Evolutionary conservation across 2,329 filamentous ascomycete species (phyloP), one percentile per base, ranked within the genome.

Genomic region (Trichoderma asperellum): DNA sequence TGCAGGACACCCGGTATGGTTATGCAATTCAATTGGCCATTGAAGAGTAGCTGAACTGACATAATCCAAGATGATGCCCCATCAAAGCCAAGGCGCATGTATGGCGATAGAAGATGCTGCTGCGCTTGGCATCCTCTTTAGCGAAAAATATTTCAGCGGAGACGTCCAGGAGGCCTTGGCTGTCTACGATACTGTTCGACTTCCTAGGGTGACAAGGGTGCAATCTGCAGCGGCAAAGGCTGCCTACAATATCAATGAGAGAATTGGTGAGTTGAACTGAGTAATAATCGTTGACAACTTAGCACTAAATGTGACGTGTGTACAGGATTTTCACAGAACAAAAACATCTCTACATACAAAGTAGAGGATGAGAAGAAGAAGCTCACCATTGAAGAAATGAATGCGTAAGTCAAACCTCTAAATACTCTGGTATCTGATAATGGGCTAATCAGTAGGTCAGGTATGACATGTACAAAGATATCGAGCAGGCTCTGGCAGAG

Each of bases 341-440:
- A 84, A 34, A 73, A 83, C 49, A 84, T 80, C 16, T 76, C 83
- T 0, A 84, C 83, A 0, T 91, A 91, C 78, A 88, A 87, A 74
- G 89, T 91, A 0, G 84, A 87, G 71, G 85, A 90, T 63, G 84
- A 88, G 73, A 85, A 81, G 72, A 83, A 86, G 58, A 89, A 89
- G 71, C 75, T 91, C 37, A 91, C 89, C 0, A 90, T 91, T 61
- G 88, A 90, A 71, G 89, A 91, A 76, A 91, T 91, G 88, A 91
- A 91, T 70, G 81, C 82, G 81, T 87, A 80, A 80, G 85, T 82
- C 55, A 5, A 1, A 8, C 14, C 5, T 1, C 1, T 0, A 2
- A 32, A 0, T 7, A 1, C 0, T 8, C 7, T n/a, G 27, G 1
- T 24, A 16, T n/a, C 14, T n/a, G 55, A 56, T 10, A 2, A 35